Evolutionary conservation across 129 eudicot species (phyloP).

Genomic region (Solidago caesia): DNA sequence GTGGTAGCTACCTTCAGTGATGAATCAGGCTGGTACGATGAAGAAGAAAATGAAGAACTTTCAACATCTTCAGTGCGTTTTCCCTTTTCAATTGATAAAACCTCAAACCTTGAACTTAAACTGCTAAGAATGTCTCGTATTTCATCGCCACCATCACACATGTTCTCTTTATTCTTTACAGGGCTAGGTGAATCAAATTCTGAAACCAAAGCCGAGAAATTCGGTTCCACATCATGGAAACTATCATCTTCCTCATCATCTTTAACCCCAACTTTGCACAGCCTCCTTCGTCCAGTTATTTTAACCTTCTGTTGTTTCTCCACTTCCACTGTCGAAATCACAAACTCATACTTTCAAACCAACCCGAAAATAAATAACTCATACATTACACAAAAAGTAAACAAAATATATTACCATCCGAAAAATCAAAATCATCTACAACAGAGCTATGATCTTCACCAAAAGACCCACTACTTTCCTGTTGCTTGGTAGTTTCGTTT

Average conservation of each 20-base stretch:
- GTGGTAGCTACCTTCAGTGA: constrained; percentile 26
- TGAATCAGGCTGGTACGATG: constrained; percentile 25
- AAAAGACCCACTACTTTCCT: constrained; percentile 18
- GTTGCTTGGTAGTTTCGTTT: constrained; percentile 1
- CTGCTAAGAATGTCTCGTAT: constrained; percentile 76
- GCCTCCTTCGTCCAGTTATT: constrained; percentile 82
- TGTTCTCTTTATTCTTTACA: constrained; percentile 30
- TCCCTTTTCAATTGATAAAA: constrained; percentile 76
- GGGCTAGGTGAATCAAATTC: constrained; percentile 70
- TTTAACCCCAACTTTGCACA: constrained; percentile 57
- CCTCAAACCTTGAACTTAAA: constrained; percentile 66
- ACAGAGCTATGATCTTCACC: constrained; percentile 20
- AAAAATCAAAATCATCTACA: constrained; percentile 33
- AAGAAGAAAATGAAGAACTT: constrained; percentile 30
- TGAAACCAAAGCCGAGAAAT: constrained; percentile 33
- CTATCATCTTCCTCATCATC: constrained; percentile 29
- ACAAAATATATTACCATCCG: constrained; percentile 26
- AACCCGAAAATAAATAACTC: constrained; percentile 2
- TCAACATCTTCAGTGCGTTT: constrained; percentile 32
- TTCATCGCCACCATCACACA: constrained; percentile 53
- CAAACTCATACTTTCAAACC: constrained; percentile 1
- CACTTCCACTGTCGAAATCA: constrained; percentile 35
- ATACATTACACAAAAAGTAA: neutral
- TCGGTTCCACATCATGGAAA: constrained; percentile 14
- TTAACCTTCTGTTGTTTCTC: constrained; percentile 50